Base-by-base conservation (phyloP, 257 asterid species). In the Solanum habrochaites region DNA sequence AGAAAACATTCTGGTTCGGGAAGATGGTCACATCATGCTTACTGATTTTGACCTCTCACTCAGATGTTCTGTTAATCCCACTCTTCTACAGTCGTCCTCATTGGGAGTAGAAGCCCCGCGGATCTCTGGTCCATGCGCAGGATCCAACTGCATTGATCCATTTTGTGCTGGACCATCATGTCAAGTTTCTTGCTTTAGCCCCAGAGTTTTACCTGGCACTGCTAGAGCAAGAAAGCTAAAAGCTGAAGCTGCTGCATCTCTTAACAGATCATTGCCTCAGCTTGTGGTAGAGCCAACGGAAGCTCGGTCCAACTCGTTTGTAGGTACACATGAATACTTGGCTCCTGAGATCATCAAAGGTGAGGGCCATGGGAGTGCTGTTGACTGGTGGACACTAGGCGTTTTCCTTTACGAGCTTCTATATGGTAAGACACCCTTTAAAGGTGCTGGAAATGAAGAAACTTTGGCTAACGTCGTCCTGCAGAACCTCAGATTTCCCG, bases 11-110 rank as follows among this genome's bases (percentile, higher is more conserved):
- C 71, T 94, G 37, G 96, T 94, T 81, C 95, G 98, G 2, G 94
- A 91, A 90, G 98, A 93, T 71, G 98, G 98, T 67, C 98, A 94
- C 92, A 93, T 94, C 87, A 94, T 94, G 98, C 96, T 94, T 35
- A 92, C 98, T 25, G 98, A 94, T 90, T 94, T 94, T 39, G 98
- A 94, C 86, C 96, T 94, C 31, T 94, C 98, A 15, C 94, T 94
- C 4, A 90, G 94, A 89, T 94, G 98, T 75, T 90, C 94, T 1
- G 98, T 93, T 39, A 92, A 81, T 90, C 95, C 98, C 18, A 92
- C 91, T 71, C 93, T 94, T 10, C 89, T 94, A 1, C 92, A 89
- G 85, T 88, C 96, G 70, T 89, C 93, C 43, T 70, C 92, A 6
- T 21, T 64, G 11, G 80, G 37, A 27, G 29, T 90, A 5, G 96